These are phyloP conservation scores for Licmophora abbreviata DNA, from an alignment of 108 stramenopile genomes.

Conservation along the genomic window DNA sequence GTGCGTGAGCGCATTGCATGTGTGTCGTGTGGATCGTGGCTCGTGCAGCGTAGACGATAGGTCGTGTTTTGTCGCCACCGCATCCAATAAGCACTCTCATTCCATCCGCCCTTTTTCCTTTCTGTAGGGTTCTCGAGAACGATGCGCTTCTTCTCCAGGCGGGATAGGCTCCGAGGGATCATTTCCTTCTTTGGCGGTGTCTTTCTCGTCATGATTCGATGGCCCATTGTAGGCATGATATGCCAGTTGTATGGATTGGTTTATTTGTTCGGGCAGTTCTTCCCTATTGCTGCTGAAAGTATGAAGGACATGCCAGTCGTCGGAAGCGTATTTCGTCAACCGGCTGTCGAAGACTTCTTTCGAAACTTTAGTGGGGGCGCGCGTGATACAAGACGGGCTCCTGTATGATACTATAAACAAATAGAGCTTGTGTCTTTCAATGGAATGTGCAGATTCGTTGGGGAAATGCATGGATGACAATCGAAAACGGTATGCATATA, in stretches of 20 bases:
- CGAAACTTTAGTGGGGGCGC: constrained; percentile 50
- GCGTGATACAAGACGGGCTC: constrained; percentile 24
- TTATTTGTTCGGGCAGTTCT: constrained; percentile 89
- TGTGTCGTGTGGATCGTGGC: background rate
- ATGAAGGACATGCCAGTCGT: constrained; percentile 78
- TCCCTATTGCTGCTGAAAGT: constrained; percentile 81
- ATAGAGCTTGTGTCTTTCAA: no score
- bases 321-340: constrained; percentile 57
- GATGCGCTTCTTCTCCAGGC: constrained; percentile 76
- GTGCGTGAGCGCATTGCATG: background rate
- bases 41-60: background rate
- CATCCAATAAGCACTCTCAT: background rate
- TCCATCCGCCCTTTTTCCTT: constrained; percentile 1
- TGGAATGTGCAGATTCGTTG: no score
- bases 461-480: no score
- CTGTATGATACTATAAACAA: no score
- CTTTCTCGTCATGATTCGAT: constrained; percentile 67
- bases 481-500: no score
- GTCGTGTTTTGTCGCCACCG: background rate
- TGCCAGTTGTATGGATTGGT: constrained; percentile 77
- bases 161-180: constrained; percentile 78
- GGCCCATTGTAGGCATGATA: constrained; percentile 83
- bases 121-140: constrained; percentile 49
- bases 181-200: constrained; percentile 85
- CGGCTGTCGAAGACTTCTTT: constrained; percentile 72